Evolutionary conservation across 257 asterid genomes (phyloP).

Genomic region (Voacanga thouarsii): DNA sequence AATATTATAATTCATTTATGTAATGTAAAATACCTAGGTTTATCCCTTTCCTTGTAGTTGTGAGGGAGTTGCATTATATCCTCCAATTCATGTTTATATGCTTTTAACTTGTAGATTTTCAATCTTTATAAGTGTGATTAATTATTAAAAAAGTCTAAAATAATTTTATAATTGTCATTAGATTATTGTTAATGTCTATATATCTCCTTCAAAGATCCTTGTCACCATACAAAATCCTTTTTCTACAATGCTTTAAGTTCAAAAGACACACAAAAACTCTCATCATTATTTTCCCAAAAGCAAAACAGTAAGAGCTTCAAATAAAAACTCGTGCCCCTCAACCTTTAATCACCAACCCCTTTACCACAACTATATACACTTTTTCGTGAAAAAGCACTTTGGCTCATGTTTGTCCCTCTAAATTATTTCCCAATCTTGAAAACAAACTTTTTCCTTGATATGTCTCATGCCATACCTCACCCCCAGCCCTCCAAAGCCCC

Average conservation of each 20-base stretch:
- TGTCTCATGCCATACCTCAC: not conserved
- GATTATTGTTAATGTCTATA: not conserved
- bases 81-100: too few species aligned
- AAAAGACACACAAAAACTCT: conserved; percentile 11
- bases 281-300: conserved; percentile 1
- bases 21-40: too few species aligned
- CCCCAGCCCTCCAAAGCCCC: too few species aligned
- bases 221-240: conserved; percentile 10
- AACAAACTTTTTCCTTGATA: conserved; percentile 8
- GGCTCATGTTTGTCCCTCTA: conserved; percentile 20
- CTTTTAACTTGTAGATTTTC: conserved; percentile 7
- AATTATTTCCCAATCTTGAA: conserved; percentile 15
- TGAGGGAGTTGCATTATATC: too few species aligned
- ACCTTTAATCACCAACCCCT: conserved; percentile 15
- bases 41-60: too few species aligned
- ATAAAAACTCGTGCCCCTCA: not conserved
- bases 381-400: conserved; percentile 17
- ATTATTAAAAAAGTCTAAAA: not conserved
- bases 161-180: not conserved
- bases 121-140: conserved; percentile 1
- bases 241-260: conserved; percentile 4
- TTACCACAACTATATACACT: not conserved
- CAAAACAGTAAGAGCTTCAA: not conserved
- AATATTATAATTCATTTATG: too few species aligned
- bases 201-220: conserved; percentile 3